These are phyloP conservation scores for Leccinum incarnatum DNA, from an alignment of 768 basidiomycete species.

Conservation along the genomic window DNA sequence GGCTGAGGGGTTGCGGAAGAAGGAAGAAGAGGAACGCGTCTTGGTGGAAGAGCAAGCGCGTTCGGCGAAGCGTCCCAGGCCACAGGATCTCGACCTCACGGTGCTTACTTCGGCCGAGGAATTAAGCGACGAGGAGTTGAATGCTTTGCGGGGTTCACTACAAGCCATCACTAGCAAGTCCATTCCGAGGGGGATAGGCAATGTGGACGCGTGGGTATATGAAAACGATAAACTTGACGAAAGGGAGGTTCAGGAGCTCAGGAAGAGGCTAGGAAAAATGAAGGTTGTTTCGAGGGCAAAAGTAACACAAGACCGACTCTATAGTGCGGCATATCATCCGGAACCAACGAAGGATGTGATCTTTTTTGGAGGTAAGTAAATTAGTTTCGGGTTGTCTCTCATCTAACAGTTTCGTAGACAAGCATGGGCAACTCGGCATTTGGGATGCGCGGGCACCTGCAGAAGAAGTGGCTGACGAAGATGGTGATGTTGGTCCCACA, in stretches of 20 bases:
- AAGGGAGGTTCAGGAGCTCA: conserved; percentile 50
- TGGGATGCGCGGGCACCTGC: conserved; percentile 78
- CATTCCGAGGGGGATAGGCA: conserved; percentile 38
- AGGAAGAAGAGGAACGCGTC: conserved; percentile 60
- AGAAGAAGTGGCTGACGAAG: conserved; percentile 67
- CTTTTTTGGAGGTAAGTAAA: conserved; percentile 72
- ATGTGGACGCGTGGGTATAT: conserved; percentile 52
- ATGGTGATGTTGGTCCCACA: conserved; percentile 43
- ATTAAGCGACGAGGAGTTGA: conserved; percentile 42
- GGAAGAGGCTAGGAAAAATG: conserved; percentile 51
- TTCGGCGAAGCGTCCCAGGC: conserved; percentile 65
- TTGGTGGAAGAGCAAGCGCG: conserved; percentile 61
- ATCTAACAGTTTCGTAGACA: conserved; percentile 49
- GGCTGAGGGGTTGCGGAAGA: conserved; percentile 54
- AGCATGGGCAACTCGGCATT: conserved; percentile 78
- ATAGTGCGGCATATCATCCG: conserved; percentile 79
- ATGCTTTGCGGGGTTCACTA: conserved; percentile 45
- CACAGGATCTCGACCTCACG: conserved; percentile 59
- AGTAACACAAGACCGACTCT: conserved; percentile 71
- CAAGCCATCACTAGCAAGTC: conserved; percentile 36
- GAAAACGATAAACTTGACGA: conserved; percentile 46
- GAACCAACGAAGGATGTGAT: conserved; percentile 76
- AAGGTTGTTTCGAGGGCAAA: conserved; percentile 76
- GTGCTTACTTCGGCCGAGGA: conserved; percentile 52
- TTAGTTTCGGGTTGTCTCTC: neutral